Base-by-base conservation (phyloP, 2,329 filamentous ascomycete genomes). In the Diplocarpon rosae region DNA sequence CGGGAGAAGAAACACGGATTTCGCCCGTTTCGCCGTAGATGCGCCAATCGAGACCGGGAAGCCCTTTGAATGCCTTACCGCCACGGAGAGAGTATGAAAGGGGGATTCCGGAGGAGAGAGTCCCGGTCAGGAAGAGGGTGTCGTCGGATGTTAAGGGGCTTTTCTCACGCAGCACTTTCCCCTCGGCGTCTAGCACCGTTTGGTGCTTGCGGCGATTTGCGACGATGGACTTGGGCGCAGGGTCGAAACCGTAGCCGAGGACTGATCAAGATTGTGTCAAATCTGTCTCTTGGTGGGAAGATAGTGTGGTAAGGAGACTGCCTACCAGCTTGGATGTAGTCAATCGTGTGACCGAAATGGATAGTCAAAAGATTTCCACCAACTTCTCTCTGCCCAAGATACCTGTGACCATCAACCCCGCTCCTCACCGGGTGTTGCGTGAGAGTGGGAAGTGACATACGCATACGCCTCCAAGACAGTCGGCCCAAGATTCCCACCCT, bases 11-110 rank as follows among this genome's bases (percentile, higher is more conserved):
- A 12, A 54, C 32, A 2, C 48, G 33, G 5, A 53, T 44, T 24
- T 75, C 72, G 0, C 72, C 73, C 47, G 64, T 69, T 37, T 71
- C 67, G 24, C 75, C 73, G 30, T 68, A 63, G 38, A 80, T 68
- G 7, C 62, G 66, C 70, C 74, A 78, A 0, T 66, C 57, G 0
- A 75, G 39, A 14, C 50, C 52, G 0, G 49, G 48, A 0, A 28
- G 33, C 6, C 39, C 41, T 27, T 38, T 35, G 45, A 52, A 55
- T 3, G 52, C 34, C 1, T 32, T 37, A 1, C 52, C 52, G 28
- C 49, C 49, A 20, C 53, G 51, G 6, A 57, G 45, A 8, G 50
- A 41, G 9, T 47, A 28, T 0, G 46, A 47, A 11, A 57, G 24
- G 1, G 54, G 52, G n/a, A 55, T 47, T 1, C 39, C 42, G 5